Evolutionary conservation across 208 protist species (phyloP).

Genomic region (Trypanosoma caninum): DNA sequence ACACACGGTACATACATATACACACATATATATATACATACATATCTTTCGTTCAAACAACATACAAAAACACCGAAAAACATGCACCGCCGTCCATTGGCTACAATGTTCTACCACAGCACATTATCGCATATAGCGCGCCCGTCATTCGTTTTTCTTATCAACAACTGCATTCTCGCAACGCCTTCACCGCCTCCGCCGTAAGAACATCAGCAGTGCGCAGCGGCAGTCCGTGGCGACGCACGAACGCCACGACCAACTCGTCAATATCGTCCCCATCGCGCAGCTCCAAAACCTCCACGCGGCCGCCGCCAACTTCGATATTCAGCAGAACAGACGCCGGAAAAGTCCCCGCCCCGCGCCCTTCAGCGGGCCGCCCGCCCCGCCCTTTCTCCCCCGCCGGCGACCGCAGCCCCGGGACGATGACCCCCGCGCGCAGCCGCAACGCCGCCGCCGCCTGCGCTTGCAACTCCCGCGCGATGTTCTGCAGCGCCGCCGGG

Average conservation of each 20-base stretch:
- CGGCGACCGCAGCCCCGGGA: no score
- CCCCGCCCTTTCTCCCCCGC: no score
- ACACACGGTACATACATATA: no score
- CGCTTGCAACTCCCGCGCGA: not conserved
- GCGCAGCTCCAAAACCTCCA: not conserved
- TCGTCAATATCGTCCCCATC: constrained; percentile 7
- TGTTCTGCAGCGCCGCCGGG: no score
- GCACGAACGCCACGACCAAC: constrained; percentile 6
- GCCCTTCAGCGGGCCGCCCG: no score
- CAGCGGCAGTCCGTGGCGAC: constrained; percentile 6
- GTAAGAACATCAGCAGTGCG: not conserved
- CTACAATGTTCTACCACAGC: no score
- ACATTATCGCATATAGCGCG: no score
- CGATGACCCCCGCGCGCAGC: no score
- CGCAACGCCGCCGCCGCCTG: not conserved
- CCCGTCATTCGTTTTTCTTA: not conserved
- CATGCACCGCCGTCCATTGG: no score
- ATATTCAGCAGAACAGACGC: constrained; percentile 6
- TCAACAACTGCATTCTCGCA: not conserved
- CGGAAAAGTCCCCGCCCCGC: not conserved
- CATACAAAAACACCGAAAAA: no score
- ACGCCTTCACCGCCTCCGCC: not conserved
- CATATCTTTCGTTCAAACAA: not conserved
- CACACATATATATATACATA: not conserved
- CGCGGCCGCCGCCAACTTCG: not conserved